Base-by-base conservation (phyloP, 2,329 filamentous ascomycete genomes). In the Tolypocladium amazonense region DNA sequence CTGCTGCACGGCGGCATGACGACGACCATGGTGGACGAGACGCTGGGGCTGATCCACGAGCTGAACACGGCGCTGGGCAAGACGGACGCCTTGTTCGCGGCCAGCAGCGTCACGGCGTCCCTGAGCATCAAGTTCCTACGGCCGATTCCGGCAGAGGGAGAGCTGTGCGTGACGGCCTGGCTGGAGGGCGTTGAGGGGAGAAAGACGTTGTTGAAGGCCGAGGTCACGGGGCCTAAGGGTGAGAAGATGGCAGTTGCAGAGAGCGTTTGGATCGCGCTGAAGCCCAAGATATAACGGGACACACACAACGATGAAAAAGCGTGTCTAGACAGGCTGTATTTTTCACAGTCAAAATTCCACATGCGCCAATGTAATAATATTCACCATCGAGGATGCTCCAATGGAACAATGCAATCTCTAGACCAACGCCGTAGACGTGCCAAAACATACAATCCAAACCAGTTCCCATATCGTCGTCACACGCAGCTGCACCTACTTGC, bases 1-100 rank as follows among this genome's bases (percentile, higher is more conserved):
- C 60, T 75, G 12, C 61, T 74, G 2, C 74, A 76, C 58, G 75
- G 75, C 8, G 75, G 75, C 14, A 62, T 75, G 54, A 65, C 68
- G 11, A 69, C 70, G 41, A 64, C 73, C 6, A 62, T 76, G 58
- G 61, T 73, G 30, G 75, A 77, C 56, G 75, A 76, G 67, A 63
- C 70, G 6, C 70, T 74, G 63, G 72, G 73, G 4, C 64, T 66
- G 2, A 60, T 77, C 23, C 68, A 72, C 27, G 73, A 76, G 56
- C 63, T 75, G 8, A 77, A 77, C 35, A 59, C 63, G 25, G 68
- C 67, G 0, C 62, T 75, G 43, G 67, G 67, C 2, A 73, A 75
- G 60, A 59, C 67, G 1, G 68, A 66, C 0, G 62, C 64, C 15
- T 62, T 68, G 0, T 73, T 70, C 50, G 62, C 62, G 54, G 64